Evolutionary conservation across 2,329 filamentous ascomycete genomes (phyloP).

Genomic region (Aureobasidium musti): DNA sequence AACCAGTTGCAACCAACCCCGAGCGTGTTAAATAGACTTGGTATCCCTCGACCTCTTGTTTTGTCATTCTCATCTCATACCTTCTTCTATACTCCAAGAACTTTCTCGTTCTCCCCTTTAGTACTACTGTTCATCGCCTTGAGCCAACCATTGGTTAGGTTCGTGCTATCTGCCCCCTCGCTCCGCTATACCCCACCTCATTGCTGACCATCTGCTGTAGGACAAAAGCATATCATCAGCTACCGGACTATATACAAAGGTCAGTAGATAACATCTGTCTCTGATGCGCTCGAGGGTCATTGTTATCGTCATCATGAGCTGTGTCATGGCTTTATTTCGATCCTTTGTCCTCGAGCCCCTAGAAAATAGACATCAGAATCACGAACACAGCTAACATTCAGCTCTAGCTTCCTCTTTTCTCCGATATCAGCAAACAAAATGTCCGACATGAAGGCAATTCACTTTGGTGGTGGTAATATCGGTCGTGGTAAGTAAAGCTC

Average conservation of each 20-base stretch:
- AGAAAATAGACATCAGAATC: neutral
- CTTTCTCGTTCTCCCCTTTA: neutral
- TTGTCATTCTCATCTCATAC: conserved; percentile 12
- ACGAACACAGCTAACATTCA: neutral
- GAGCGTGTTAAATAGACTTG: conserved; percentile 26
- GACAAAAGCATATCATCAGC: conserved; percentile 3
- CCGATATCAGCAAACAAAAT: conserved; percentile 23
- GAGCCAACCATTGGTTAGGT: conserved; percentile 13
- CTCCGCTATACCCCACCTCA: conserved; percentile 14
- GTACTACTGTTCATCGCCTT: neutral
- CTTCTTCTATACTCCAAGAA: neutral
- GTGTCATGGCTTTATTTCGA: neutral
- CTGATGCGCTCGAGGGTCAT: conserved; percentile 4
- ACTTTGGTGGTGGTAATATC: conserved; percentile 58
- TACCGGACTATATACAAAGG: neutral
- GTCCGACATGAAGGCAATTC: conserved; percentile 52
- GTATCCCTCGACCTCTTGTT: conserved; percentile 11
- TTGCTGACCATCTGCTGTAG: conserved; percentile 16
- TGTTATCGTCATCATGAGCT: neutral
- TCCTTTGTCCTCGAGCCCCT: conserved; percentile 23
- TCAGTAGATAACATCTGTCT: neutral
- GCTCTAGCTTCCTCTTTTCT: neutral
- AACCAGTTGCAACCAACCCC: neutral
- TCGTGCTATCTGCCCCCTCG: conserved; percentile 19
- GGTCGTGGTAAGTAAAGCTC: conserved; percentile 46